A percentile compares a stretch with the other conserved stretches of the same genome.
Evolutionary conservation across 2,329 filamentous ascomycete species (phyloP).

Genomic region (Tolypocladium sp.): DNA sequence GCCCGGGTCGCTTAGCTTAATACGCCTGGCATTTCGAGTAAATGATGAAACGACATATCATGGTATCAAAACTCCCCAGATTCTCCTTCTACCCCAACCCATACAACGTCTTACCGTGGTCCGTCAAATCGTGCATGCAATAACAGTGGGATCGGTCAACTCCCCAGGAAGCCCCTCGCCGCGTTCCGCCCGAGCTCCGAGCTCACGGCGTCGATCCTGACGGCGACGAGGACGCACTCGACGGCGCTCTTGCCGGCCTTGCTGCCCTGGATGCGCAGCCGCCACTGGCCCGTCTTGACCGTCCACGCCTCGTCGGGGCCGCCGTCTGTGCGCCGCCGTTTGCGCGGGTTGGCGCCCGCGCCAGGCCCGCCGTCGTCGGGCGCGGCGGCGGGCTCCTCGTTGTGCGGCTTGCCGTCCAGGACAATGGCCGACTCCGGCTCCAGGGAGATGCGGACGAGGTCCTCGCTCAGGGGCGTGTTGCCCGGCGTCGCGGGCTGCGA

Average conservation of each 20-base stretch:
- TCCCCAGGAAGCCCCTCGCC: conserved; percentile 50
- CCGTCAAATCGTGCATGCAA: neutral
- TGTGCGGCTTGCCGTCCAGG: conserved; percentile 46
- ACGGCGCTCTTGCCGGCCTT: conserved; percentile 42
- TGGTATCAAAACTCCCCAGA: neutral
- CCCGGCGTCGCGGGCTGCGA: conserved; percentile 57
- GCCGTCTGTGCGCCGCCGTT: conserved; percentile 34
- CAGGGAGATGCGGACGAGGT: conserved; percentile 56
- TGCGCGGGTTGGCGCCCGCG: conserved; percentile 28
- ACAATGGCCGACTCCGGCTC: conserved; percentile 49
- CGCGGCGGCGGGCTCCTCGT: conserved; percentile 15
- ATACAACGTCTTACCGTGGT: neutral
- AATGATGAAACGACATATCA: neutral
- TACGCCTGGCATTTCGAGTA: neutral
- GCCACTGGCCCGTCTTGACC: conserved; percentile 62
- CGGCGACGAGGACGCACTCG: conserved; percentile 65
- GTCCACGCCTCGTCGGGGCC: conserved; percentile 43
- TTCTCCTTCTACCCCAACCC: neutral
- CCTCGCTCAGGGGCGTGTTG: conserved; percentile 60
- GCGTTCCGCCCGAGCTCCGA: conserved; percentile 59
- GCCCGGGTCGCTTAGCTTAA: neutral
- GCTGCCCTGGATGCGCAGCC: conserved; percentile 52
- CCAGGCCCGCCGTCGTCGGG: conserved; percentile 12
- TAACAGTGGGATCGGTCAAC: conserved; percentile 4
- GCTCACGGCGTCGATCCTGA: conserved; percentile 66